These are phyloP conservation scores for Penicillium cataractarum DNA, from an alignment of 495 filamentous ascomycete genomes.

Conservation along the genomic window DNA sequence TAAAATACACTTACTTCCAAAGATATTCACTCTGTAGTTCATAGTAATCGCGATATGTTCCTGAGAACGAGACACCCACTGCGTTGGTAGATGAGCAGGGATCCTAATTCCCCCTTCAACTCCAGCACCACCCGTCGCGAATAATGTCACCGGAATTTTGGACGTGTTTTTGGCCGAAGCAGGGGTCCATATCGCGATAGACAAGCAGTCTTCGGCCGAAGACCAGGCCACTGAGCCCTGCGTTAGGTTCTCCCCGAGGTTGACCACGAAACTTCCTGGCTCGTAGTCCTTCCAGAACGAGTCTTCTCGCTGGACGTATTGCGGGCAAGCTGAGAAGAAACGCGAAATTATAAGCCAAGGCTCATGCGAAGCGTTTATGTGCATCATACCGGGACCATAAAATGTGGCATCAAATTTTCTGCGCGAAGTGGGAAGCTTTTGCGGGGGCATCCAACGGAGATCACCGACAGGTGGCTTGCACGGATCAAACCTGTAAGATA, in stretches of 20 bases:
- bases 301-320: conserved; percentile 10
- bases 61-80: conserved; percentile 50
- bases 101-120: conserved; percentile 43
- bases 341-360: not conserved
- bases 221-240: conserved; percentile 22
- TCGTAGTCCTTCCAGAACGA: conserved; percentile 24
- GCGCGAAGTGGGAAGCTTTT: not conserved
- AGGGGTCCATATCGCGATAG: conserved; percentile 26
- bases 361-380: not conserved
- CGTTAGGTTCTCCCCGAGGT: conserved; percentile 13
- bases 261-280: conserved; percentile 16
- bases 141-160: conserved; percentile 23
- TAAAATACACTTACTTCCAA: conserved; percentile 18
- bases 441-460: conserved; percentile 9
- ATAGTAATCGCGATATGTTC: conserved; percentile 57
- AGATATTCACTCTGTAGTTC: conserved; percentile 42
- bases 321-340: conserved; percentile 11
- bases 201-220: conserved; percentile 26
- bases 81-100: conserved; percentile 47
- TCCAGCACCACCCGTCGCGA: conserved; percentile 21
- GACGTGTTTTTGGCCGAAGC: conserved; percentile 7
- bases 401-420: conserved; percentile 1
- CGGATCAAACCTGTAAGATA: not conserved
- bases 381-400: conserved; percentile 3
- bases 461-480: conserved; percentile 7